A percentile compares a stretch with the other conserved stretches of the same genome.
Conservation (phyloP, 495 filamentous ascomycete genomes). For the Gamarada debralockiae region DNA sequence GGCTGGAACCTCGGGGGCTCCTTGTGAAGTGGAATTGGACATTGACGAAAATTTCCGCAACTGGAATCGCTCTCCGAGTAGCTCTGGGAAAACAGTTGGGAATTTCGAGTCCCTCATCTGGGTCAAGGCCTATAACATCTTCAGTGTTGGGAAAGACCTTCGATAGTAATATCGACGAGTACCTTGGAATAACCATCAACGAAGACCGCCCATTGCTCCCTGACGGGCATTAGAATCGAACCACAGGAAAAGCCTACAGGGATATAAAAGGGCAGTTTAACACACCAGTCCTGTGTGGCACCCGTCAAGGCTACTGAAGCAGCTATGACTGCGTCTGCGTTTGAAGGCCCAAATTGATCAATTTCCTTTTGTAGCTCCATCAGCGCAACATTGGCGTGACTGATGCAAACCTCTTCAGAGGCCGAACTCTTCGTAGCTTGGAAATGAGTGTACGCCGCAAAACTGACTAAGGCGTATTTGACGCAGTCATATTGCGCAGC, state of each 20-base stretch:
- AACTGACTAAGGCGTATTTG: conserved; percentile 4
- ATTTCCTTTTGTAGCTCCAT: conserved; percentile 9
- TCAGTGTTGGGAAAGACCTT: background rate
- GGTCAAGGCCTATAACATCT: conserved; percentile 4
- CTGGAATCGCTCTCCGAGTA: background rate
- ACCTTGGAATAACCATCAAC: conserved; percentile 14
- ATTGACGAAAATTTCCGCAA: background rate
- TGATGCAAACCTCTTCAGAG: conserved; percentile 6
- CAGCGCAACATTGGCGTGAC: background rate
- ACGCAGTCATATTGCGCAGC: conserved; percentile 1
- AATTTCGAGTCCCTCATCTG: conserved; percentile 1
- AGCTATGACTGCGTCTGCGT: conserved; percentile 10
- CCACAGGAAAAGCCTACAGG: background rate
- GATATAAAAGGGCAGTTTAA: background rate
- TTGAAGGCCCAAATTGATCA: conserved; percentile 1
- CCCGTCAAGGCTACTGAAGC: conserved; percentile 10
- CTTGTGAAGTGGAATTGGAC: background rate
- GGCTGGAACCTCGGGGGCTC: background rate
- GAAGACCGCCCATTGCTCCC: conserved; percentile 12
- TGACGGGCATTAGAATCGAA: background rate
- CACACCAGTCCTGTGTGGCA: conserved; percentile 4
- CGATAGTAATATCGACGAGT: background rate
- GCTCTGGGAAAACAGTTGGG: conserved; percentile 3
- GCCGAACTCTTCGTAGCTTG: conserved; percentile 2
- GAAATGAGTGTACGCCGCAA: conserved; percentile 6